Percentiles rank a stretch among this genome's conserved stretches.
These are phyloP conservation scores for Lactarius hengduanensis DNA, from an alignment of 768 basidiomycete genomes.

Conservation along the genomic window DNA sequence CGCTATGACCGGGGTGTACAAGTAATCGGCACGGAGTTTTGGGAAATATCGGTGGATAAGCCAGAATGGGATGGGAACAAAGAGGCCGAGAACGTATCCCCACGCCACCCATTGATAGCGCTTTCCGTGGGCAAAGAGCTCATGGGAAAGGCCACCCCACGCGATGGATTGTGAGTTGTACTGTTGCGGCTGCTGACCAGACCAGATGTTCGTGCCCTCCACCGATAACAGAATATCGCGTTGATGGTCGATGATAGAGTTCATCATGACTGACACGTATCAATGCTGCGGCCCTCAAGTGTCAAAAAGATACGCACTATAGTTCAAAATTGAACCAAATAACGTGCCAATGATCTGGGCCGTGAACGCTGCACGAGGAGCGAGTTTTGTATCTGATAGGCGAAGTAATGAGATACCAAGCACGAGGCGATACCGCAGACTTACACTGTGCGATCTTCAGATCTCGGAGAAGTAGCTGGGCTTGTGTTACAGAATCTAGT, in stretches of 20 bases:
- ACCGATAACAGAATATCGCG: slow-evolving; percentile 51
- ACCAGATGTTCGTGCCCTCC: slow-evolving; percentile 55
- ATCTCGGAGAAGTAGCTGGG: slow-evolving; percentile 45
- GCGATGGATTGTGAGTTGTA: slow-evolving; percentile 53
- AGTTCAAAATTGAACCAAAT: slow-evolving; percentile 43
- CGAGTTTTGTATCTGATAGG: slow-evolving; percentile 42
- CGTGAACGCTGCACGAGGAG: slow-evolving; percentile 49
- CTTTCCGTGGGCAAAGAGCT: slow-evolving; percentile 26
- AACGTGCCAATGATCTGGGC: slow-evolving; percentile 52
- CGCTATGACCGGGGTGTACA: slow-evolving; percentile 50
- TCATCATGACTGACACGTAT: slow-evolving; percentile 49
- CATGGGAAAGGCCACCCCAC: slow-evolving; percentile 43
- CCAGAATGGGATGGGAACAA: slow-evolving; percentile 56
- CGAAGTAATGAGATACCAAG: not conserved
- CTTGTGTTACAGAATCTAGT: slow-evolving; percentile 45
- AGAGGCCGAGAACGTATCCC: slow-evolving; percentile 48
- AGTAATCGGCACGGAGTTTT: slow-evolving; percentile 44
- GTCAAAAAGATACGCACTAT: slow-evolving; percentile 24
- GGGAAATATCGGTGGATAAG: slow-evolving; percentile 45
- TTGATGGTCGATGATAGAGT: slow-evolving; percentile 52
- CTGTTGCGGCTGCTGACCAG: slow-evolving; percentile 48
- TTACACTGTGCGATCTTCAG: slow-evolving; percentile 49
- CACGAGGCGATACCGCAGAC: not conserved
- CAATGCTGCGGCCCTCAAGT: not conserved
- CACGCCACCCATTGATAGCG: slow-evolving; percentile 50